Evolutionary conservation across 352 stramenopile species (phyloP).

Genomic region (Pythium plurisporium): DNA sequence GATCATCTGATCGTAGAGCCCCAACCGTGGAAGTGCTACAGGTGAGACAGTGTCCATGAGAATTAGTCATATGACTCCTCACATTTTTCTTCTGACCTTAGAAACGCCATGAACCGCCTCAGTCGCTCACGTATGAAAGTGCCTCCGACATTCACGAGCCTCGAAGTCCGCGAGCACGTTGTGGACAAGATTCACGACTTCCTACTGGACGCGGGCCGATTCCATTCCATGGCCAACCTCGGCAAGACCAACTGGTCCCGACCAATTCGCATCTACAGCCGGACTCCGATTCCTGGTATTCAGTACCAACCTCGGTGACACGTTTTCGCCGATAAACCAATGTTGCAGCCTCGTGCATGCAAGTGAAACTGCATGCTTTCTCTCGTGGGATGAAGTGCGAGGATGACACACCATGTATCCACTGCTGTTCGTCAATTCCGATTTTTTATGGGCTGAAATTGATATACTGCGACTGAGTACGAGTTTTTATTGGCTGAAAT

Average conservation of each 20-base stretch:
- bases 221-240: conserved; percentile 53
- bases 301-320: conserved; percentile 23
- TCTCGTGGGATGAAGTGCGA: too few relatives aligned
- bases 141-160: conserved; percentile 50
- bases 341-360: too few relatives aligned
- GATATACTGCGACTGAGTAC: too few relatives aligned
- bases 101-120: conserved; percentile 66
- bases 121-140: conserved; percentile 44
- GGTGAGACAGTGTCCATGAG: conserved; percentile 22
- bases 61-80: neutral
- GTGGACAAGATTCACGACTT: conserved; percentile 66
- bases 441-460: too few relatives aligned
- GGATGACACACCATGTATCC: too few relatives aligned
- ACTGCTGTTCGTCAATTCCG: too few relatives aligned
- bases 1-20: conserved; percentile 75
- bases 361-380: too few relatives aligned
- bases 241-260: conserved; percentile 83
- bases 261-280: conserved; percentile 68
- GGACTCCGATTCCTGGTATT: conserved; percentile 39
- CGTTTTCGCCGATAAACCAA: too few relatives aligned
- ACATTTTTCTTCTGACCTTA: conserved; percentile 11
- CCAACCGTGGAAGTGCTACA: conserved; percentile 85
- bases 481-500: conserved; percentile 10
- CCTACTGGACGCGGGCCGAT: conserved; percentile 48
- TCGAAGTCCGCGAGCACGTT: conserved; percentile 60